Percentiles rank a stretch among this genome's conserved stretches.
phyloP scores from a whole-genome alignment of 371 early-diverging fungal genomes.

The Sporodiniella umbellata region DNA sequence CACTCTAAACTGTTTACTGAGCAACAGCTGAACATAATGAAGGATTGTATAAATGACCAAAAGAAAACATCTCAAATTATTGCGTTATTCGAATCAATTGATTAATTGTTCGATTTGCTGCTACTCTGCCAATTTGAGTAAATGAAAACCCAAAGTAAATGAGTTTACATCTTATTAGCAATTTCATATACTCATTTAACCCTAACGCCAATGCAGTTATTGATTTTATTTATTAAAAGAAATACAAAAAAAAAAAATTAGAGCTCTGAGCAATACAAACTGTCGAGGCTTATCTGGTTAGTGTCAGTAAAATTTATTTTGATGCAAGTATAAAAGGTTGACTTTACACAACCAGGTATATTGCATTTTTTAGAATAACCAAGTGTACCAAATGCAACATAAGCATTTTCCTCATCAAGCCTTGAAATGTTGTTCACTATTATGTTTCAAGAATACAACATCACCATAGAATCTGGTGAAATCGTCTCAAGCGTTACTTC shows the following conservation, averaged over 20 bases:
- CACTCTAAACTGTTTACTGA: conserved; percentile 9
- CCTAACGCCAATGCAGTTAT: neutral
- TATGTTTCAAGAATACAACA: conserved; percentile 10
- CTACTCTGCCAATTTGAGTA: too few relatives aligned
- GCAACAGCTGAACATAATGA: conserved; percentile 7
- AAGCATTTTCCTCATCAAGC: conserved; percentile 10
- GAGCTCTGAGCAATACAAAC: conserved; percentile 9
- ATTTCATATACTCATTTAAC: too few relatives aligned
- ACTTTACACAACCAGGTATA: conserved; percentile 6
- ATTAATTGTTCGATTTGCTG: conserved; percentile 7
- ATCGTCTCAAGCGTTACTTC: conserved; percentile 10
- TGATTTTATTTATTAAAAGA: conserved; percentile 8
- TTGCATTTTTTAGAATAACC: conserved; percentile 10
- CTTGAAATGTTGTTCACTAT: conserved; percentile 12
- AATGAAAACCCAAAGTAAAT: too few relatives aligned
- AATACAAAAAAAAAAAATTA: conserved; percentile 11
- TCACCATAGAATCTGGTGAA: conserved; percentile 15
- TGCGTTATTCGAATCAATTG: neutral
- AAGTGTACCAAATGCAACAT: conserved; percentile 11
- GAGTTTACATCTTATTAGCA: too few relatives aligned
- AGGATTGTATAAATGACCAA: conserved; percentile 4
- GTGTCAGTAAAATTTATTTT: conserved; percentile 14
- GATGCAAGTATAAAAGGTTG: conserved; percentile 8
- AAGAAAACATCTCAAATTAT: conserved; percentile 5
- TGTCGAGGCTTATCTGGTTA: conserved; percentile 5